Conservation (phyloP, 2,329 filamentous ascomycete genomes). For the Diplodia intermedia region DNA sequence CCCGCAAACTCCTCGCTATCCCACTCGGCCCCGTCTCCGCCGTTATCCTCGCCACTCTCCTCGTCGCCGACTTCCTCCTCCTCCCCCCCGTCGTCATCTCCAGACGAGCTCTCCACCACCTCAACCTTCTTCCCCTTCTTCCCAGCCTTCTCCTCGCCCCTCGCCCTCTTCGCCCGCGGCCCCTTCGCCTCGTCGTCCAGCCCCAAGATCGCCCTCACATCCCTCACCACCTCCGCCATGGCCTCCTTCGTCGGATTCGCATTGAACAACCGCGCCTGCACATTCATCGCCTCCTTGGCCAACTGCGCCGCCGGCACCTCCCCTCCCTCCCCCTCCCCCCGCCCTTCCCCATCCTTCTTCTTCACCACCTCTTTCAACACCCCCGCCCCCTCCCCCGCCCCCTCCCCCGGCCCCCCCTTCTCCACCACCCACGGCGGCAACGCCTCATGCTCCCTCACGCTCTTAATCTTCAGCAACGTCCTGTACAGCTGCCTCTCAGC, state of each 20-base stretch:
- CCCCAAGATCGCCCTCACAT: constrained; percentile 51
- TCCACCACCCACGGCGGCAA: constrained; percentile 52
- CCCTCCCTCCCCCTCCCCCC: constrained; percentile 42
- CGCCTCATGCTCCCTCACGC: constrained; percentile 58
- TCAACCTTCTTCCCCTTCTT: neutral
- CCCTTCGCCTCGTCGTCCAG: constrained; percentile 33
- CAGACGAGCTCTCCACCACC: constrained; percentile 26
- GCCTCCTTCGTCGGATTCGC: constrained; percentile 64
- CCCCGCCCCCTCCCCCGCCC: constrained; percentile 17
- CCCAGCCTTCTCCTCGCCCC: neutral
- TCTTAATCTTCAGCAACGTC: constrained; percentile 63
- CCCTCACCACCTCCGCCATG: constrained; percentile 55
- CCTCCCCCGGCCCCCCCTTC: constrained; percentile 47
- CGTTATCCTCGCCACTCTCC: constrained; percentile 33
- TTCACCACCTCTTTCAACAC: constrained; percentile 45
- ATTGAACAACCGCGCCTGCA: constrained; percentile 65
- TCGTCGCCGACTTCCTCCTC: constrained; percentile 29
- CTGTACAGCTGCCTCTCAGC: constrained; percentile 64
- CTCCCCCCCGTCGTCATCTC: constrained; percentile 22
- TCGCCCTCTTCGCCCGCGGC: constrained; percentile 9
- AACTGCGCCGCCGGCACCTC: constrained; percentile 41
- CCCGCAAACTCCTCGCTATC: constrained; percentile 41
- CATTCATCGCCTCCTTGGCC: constrained; percentile 60
- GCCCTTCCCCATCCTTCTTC: neutral
- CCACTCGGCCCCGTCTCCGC: constrained; percentile 33